A percentile compares a stretch with the other conserved stretches of the same genome.
Conservation (phyloP, 2,329 filamentous ascomycete species). For the Aspergillus sojae region DNA sequence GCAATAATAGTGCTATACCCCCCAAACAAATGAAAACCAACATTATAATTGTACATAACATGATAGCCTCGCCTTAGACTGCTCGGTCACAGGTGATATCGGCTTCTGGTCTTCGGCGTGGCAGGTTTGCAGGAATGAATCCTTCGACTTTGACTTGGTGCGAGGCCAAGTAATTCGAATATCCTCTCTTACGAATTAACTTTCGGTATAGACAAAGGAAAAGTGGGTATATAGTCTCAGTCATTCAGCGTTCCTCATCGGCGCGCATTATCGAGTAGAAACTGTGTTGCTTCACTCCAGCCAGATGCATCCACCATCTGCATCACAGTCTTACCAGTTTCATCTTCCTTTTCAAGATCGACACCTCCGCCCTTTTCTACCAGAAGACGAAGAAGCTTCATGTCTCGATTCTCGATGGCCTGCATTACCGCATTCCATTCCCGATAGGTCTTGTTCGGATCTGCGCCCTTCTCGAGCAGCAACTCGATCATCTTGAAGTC, state of each 20-base stretch:
- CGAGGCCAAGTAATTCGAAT: background rate
- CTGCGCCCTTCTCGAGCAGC: constrained; percentile 64
- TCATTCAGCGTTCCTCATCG: background rate
- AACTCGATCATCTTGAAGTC: constrained; percentile 65
- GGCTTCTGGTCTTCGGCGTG: no score
- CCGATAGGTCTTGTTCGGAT: constrained; percentile 69
- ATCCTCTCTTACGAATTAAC: background rate
- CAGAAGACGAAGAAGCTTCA: constrained; percentile 56
- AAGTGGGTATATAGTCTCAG: background rate
- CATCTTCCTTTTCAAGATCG: constrained; percentile 57
- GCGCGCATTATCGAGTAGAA: constrained; percentile 38
- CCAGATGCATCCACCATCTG: constrained; percentile 62
- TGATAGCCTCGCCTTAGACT: no score
- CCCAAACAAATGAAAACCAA: no score
- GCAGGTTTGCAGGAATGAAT: background rate
- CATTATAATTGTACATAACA: no score
- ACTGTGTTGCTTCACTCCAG: constrained; percentile 59
- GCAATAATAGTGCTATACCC: no score
- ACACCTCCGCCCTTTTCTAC: constrained; percentile 51
- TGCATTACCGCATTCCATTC: constrained; percentile 69
- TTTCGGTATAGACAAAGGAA: background rate
- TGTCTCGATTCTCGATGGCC: constrained; percentile 66
- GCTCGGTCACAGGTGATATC: no score
- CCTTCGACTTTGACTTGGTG: background rate
- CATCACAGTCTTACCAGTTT: constrained; percentile 56